phyloP scores from a whole-genome alignment of 2,329 filamentous ascomycete genomes.

The Aureobasidium leucospermi region DNA sequence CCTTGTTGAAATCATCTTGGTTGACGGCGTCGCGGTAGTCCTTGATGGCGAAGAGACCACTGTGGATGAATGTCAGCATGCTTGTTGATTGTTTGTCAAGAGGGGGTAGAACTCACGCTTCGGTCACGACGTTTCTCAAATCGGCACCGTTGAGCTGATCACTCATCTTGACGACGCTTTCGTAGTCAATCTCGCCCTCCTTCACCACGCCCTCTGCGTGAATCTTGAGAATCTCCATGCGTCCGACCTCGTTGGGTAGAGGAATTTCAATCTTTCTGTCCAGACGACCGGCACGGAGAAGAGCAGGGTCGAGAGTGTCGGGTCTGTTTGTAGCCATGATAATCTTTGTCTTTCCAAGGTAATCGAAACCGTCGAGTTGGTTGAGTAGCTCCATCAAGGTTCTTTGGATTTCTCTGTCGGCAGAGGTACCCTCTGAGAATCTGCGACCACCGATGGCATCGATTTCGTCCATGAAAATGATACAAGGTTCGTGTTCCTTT shows the following conservation, averaged over 20 bases:
- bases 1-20: constrained; percentile 99
- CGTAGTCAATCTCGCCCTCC: constrained; percentile 95
- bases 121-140: constrained; percentile 93
- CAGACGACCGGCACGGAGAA: constrained; percentile 84
- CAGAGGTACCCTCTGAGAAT: constrained; percentile 95
- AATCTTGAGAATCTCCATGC: constrained; percentile 96
- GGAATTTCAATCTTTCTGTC: constrained; percentile 98
- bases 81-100: neutral
- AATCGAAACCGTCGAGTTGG: constrained; percentile 97
- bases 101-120: constrained; percentile 64
- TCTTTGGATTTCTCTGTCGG: constrained; percentile 95
- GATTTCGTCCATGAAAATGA: constrained; percentile 99
- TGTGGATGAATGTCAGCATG: constrained; percentile 34
- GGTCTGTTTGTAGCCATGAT: constrained; percentile 99
- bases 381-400: constrained; percentile 98
- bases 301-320: constrained; percentile 87
- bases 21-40: constrained; percentile 93
- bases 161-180: constrained; percentile 99
- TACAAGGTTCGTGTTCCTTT: constrained; percentile 98
- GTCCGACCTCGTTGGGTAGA: constrained; percentile 90
- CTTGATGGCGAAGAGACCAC: constrained; percentile 95
- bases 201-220: constrained; percentile 78
- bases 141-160: constrained; percentile 96
- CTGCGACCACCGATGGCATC: constrained; percentile 94
- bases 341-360: constrained; percentile 98